Base-by-base conservation (phyloP, 2,329 filamentous ascomycete species). In the Sphaerulina vaccinii region DNA sequence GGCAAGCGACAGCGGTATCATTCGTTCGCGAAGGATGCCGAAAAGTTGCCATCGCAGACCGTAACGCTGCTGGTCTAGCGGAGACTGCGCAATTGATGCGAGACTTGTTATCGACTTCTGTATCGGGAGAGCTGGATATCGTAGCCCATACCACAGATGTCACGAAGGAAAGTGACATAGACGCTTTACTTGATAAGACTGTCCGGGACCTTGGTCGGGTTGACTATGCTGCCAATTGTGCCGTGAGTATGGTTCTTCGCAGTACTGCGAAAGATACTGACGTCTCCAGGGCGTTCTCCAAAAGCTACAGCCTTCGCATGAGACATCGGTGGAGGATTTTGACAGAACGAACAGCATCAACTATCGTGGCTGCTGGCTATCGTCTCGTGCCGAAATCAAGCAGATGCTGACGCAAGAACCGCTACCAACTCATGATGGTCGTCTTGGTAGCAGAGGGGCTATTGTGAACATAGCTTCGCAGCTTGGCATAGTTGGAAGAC, bases 141-240 rank as follows among this genome's bases (percentile, higher is more conserved):
- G 60, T 68, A 18, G 51, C 48, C 19, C 58, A 65, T 8, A 49
- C 58, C 10, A 66, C 68, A 1, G 72, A 78, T 57, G 67, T 73
- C 22, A 58, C 69, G 3, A 56, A 66, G 11, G 68, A 71, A 22
- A 58, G 62, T 1, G 62, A 72, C 3, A 64, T 77, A 7, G 53
- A 68, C 3, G 46, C 46, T 3, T 64, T 71, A 8, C 62, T 77
- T 44, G 62, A 65, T 3, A 57, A 43, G 3, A 62, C 66, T 2
- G 65, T 73, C 3, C 52, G 59, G 1, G 56, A 62, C 11, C 75
- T 72, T 48, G 70, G 70, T 0, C 64, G 74, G 3, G 67, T 78
- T 13, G 74, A 78, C 61, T 78, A 78, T 61, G 71, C 71, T 15
- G 69, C 75, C 29, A 77, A 78, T 61, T 71, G 67, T 51, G 75